Conservation (phyloP, 176 grass and related monocot genomes). For the Aegilops tauschii region DNA sequence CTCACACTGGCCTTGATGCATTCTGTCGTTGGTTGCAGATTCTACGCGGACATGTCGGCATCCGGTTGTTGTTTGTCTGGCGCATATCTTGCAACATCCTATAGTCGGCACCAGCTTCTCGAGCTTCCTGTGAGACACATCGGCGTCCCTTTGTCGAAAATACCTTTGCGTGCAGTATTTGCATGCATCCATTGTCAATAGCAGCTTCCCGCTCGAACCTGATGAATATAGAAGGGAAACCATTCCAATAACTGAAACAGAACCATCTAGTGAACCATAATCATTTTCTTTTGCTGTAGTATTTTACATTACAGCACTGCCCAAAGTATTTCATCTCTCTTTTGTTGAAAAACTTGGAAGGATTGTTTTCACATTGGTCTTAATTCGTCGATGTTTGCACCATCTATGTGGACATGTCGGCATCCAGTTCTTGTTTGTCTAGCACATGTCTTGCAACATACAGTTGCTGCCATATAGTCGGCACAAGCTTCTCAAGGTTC, state of each 20-base stretch:
- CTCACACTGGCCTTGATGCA: background rate
- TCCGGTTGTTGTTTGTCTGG: background rate
- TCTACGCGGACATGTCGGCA: background rate
- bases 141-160: background rate
- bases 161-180: no score
- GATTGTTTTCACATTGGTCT: background rate
- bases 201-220: no score
- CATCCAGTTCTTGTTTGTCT: background rate
- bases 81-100: background rate
- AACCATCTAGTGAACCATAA: background rate
- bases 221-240: no score
- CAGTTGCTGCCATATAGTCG: background rate
- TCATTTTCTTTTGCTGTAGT: no score
- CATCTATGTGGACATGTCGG: background rate
- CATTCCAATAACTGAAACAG: no score
- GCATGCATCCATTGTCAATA: no score
- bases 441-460: background rate
- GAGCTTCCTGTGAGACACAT: background rate
- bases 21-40: background rate
- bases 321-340: no score
- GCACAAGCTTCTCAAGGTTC: background rate
- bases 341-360: no score
- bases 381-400: background rate
- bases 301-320: no score
- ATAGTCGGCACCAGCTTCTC: background rate